Base-by-base conservation (phyloP, 2,329 filamentous ascomycete species). In the Paraphoma sp. region DNA sequence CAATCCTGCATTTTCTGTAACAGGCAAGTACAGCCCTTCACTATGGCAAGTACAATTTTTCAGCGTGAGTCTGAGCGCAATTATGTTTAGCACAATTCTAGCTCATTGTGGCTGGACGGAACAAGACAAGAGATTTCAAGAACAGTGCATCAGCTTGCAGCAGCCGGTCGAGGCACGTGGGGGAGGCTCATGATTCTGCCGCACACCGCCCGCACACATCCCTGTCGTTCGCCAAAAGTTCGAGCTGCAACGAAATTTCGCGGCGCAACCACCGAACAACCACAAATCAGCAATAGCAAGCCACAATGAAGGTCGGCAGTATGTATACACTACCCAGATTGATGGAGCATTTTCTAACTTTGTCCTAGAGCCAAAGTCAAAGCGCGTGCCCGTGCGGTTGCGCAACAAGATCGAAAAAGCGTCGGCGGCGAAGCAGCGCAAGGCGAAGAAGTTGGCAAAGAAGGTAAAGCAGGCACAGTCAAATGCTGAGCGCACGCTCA, bases 321-420 rank as follows among this genome's bases (percentile, higher is more conserved):
- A 70, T 61, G 77, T 69, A 10, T 23, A 36, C 5, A 36, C 6
- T 14, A 10, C 9, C 33, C 9, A 14, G 14, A 3, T 2, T 7
- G 33, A 6, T 36, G 10, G 7, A 3, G 14, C 23, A 3, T 3
- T 11, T 36, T 30, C 56, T 72, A 11, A 70, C 52, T 23, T 12
- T 3, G 17, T 12, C 58, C 9, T 70, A 97, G 93, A 97, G 80
- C 95, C 94, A 74, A 93, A 89, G 81, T 98, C 94, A 53, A 99
- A 99, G 87, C 90, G 95, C 78, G 87, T 86, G 67, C 88, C 94
- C 44, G 91, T 94, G 72, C 92, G 95, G 58, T 85, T 99, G 72
- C 89, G 94, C 65, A 89, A 97, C 83, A 97, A 96, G 81, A 98
- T 99, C 79, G 87, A 97, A 76, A 99, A 99, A 81, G 89, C 91